These are phyloP conservation scores for Hymenoscyphus occultus DNA, from an alignment of 2,329 filamentous ascomycete species.

Conservation along the genomic window DNA sequence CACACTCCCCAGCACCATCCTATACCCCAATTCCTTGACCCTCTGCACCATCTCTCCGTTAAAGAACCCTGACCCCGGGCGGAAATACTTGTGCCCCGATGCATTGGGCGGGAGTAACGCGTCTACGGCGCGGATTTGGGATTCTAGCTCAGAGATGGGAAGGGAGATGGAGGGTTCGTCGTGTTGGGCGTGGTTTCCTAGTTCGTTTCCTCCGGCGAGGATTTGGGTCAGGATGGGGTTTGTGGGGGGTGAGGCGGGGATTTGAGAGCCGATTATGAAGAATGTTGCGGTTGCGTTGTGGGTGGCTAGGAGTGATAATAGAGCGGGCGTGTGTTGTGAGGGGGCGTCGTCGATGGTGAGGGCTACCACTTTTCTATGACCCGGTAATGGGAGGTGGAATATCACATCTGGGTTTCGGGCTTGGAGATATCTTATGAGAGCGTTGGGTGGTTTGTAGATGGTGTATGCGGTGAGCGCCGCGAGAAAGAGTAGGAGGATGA, in stretches of 20 bases:
- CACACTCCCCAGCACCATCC: conserved; percentile 75
- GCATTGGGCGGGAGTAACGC: conserved; percentile 51
- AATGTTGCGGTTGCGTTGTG: conserved; percentile 76
- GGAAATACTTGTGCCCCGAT: conserved; percentile 60
- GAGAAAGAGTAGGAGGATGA: conserved; percentile 23
- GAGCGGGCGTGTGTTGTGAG: conserved; percentile 66
- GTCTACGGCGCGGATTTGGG: conserved; percentile 66
- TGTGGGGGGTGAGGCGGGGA: conserved; percentile 51
- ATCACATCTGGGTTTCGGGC: conserved; percentile 74
- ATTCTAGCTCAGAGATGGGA: conserved; percentile 53
- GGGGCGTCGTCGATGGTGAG: conserved; percentile 87
- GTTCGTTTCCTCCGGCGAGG: conserved; percentile 62
- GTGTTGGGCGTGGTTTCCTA: conserved; percentile 87
- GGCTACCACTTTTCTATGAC: conserved; percentile 64
- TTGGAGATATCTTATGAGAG: conserved; percentile 68
- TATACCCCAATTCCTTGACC: conserved; percentile 60
- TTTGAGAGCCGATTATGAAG: conserved; percentile 82
- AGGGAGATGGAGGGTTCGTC: conserved; percentile 73
- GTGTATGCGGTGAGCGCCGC: conserved; percentile 54
- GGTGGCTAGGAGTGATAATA: conserved; percentile 63
- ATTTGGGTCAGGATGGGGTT: conserved; percentile 50
- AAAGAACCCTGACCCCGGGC: conserved; percentile 84
- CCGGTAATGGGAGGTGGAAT: conserved; percentile 61
- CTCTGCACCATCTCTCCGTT: conserved; percentile 64
- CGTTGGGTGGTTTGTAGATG: conserved; percentile 77